Percentiles rank a stretch among this genome's conserved stretches.
These are phyloP conservation scores for Typha latifolia DNA, from an alignment of 176 grass and related monocot genomes.

Conservation along the genomic window DNA sequence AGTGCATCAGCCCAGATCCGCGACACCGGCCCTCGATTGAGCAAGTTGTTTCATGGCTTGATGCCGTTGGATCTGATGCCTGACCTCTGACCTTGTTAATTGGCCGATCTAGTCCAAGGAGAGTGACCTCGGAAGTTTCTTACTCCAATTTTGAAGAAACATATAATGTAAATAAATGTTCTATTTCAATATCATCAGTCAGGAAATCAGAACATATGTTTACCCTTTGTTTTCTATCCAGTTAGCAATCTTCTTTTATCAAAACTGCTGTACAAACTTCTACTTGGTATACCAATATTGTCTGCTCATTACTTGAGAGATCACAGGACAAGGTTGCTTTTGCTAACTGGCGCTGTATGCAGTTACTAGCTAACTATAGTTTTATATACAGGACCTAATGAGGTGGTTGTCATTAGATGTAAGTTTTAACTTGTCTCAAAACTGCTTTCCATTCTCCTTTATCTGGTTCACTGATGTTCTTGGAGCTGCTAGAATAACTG, in stretches of 20 bases:
- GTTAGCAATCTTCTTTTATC: neutral
- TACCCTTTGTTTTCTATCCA: neutral
- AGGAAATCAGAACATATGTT: neutral
- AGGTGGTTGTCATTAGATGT: neutral
- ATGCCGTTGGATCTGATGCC: constrained; percentile 32
- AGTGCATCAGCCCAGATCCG: constrained; percentile 60
- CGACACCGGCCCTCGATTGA: constrained; percentile 69
- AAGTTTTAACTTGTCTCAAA: too few relatives aligned
- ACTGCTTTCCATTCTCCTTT: too few relatives aligned
- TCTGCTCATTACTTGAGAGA: neutral
- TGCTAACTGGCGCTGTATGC: neutral
- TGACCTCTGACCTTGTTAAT: constrained; percentile 13
- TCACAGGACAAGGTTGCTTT: neutral
- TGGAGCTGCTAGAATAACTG: too few relatives aligned
- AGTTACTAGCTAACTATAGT: neutral
- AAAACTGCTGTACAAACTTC: neutral
- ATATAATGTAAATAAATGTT: constrained; percentile 1
- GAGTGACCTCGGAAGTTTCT: neutral
- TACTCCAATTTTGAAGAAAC: neutral
- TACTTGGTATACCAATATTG: neutral
- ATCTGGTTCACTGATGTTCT: too few relatives aligned
- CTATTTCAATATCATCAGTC: neutral
- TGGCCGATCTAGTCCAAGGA: neutral
- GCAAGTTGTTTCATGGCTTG: constrained; percentile 67
- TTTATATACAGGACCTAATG: neutral